Evolutionary conservation across 2,329 filamentous ascomycete genomes (phyloP).

Genomic region (Pestalotiopsis sp.): DNA sequence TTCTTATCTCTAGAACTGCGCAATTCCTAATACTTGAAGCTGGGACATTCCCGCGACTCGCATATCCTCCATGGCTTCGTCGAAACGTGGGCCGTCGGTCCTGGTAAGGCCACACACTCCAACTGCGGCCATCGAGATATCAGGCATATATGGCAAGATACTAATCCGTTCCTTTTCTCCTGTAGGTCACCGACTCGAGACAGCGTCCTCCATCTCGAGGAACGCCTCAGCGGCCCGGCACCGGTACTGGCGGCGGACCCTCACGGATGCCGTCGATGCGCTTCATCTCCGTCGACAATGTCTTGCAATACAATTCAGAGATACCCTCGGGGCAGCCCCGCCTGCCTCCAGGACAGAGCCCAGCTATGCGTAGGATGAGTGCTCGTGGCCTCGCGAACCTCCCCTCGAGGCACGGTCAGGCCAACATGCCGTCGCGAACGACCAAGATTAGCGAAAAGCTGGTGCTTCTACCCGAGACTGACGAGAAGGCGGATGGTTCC

Average conservation of each 20-base stretch:
- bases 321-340: conserved; percentile 94
- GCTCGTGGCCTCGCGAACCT: conserved; percentile 47
- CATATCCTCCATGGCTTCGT: conserved; percentile 1
- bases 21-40: not conserved
- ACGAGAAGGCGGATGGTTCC: conserved; percentile 60
- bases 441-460: conserved; percentile 96
- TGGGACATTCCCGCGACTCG: not conserved
- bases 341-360: conserved; percentile 59
- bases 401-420: conserved; percentile 50
- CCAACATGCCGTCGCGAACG: conserved; percentile 77
- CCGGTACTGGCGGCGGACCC: conserved; percentile 8
- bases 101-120: conserved; percentile 12
- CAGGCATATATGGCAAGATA: not conserved
- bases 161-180: not conserved
- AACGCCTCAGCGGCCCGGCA: conserved; percentile 12
- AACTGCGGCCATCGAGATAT: not conserved
- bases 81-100: conserved; percentile 18
- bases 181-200: conserved; percentile 17
- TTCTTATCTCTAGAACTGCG: not conserved
- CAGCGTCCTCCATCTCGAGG: conserved; percentile 16
- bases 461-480: conserved; percentile 87
- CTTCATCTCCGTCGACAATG: conserved; percentile 90
- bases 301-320: conserved; percentile 90
- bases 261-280: conserved; percentile 55
- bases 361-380: conserved; percentile 45